Percentiles rank a stretch among this genome's conserved stretches.
These are phyloP conservation scores for Biancaea sappan DNA, from an alignment of 306 rosid species.

Conservation along the genomic window DNA sequence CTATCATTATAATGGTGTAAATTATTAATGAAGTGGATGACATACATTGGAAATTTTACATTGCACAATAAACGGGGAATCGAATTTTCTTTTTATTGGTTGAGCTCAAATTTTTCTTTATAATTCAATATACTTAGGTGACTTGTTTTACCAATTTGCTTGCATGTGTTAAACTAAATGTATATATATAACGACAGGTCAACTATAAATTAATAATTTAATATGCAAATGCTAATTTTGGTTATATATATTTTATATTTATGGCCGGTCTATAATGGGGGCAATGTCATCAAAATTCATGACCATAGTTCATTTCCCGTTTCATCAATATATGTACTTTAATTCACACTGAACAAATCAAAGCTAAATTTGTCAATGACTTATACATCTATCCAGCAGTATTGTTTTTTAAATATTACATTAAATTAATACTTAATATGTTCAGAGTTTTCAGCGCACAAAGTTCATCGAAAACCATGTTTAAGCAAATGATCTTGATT, in stretches of 20 bases:
- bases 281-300: too few relatives aligned
- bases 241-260: too few relatives aligned
- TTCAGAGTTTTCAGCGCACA: background rate
- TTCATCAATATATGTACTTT: too few relatives aligned
- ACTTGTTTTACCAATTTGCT: background rate
- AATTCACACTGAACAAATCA: too few relatives aligned
- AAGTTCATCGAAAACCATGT: too few relatives aligned
- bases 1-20: background rate
- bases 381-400: background rate
- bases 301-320: conserved; percentile 26
- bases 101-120: background rate
- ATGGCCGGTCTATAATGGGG: background rate
- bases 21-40: background rate
- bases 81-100: too few relatives aligned
- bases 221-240: background rate
- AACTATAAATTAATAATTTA: background rate
- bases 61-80: too few relatives aligned
- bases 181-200: background rate
- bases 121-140: background rate
- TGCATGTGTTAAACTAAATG: background rate
- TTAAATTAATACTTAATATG: background rate
- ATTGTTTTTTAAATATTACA: background rate
- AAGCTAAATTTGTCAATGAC: background rate
- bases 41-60: background rate
- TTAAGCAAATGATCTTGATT: too few relatives aligned